Base-by-base conservation (phyloP, 345 rosid species). In the Microthlaspi erraticum region DNA sequence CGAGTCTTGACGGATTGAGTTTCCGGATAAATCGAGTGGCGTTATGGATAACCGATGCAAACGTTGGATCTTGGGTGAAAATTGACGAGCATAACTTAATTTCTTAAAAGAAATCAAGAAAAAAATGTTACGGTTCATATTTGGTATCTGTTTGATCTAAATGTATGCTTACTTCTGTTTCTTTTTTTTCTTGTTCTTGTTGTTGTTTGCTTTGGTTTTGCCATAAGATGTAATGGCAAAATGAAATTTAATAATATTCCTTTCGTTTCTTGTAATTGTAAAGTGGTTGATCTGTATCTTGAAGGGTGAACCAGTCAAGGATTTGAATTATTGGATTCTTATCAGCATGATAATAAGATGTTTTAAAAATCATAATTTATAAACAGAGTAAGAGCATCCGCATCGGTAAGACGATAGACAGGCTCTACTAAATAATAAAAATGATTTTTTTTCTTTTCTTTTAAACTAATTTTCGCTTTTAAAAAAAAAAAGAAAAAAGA, bases 51-150 rank as follows among this genome's bases (percentile, higher is more conserved):
- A 86, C 89, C 16, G 85, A 81, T 69, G 69, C 87, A 0, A 81
- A 71, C 14, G 94, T 82, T 58, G 80, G 73, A 79, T 86, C 98
- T 44, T 89, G 98, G 92, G 88, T 84, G 67, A 85, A 82, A 83
- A 43, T 92, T 29, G 82, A 77, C 0, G 93, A 92, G 72, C 79
- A 74, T 75, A 71, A 18, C 42, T 85, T 88, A 52, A 43, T 34
- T 54, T 65, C 83, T 60, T 67, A 64, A 55, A 41, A 18, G n/a
- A 8, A 13, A 46, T 13, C 7, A n/a, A 9, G 16, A 9, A 23
- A 3, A 12, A 26, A 1, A 4, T 32, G 23, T 33, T 52, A 50
- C 2, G 17, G 36, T 42, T 31, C 37, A 44, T 46, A 39, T 11
- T 70, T 60, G 52, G 17, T 11, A 23, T 23, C 2, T 10, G 63